Percentiles rank a stretch among this genome's conserved stretches.
Evolutionary conservation across 2,329 filamentous ascomycete genomes (phyloP).

Genomic region (Venturia carpophila): DNA sequence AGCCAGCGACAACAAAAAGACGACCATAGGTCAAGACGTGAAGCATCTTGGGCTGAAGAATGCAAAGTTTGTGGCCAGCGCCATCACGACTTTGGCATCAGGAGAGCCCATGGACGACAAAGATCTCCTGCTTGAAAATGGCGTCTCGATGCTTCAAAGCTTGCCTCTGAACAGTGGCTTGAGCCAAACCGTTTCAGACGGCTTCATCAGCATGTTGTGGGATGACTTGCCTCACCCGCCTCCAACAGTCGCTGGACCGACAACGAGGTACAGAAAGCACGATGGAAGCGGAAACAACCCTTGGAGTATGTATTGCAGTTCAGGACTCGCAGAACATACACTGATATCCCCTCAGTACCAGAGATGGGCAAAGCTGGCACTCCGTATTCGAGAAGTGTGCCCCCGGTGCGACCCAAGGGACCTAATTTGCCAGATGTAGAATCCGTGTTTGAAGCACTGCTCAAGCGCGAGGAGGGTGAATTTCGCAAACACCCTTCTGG

Average conservation of each 20-base stretch:
- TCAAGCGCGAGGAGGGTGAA: constrained; percentile 34
- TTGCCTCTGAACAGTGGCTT: constrained; percentile 44
- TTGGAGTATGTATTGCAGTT: constrained; percentile 27
- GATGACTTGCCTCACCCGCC: constrained; percentile 46
- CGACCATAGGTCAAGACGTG: constrained; percentile 35
- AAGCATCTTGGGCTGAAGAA: constrained; percentile 35
- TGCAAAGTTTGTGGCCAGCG: constrained; percentile 33
- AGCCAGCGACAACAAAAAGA: constrained; percentile 30
- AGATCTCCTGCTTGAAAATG: constrained; percentile 42
- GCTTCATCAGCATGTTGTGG: constrained; percentile 48
- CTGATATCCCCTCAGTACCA: constrained; percentile 24
- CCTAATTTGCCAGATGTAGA: constrained; percentile 43
- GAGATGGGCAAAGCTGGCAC: constrained; percentile 47
- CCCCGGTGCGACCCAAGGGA: constrained; percentile 41
- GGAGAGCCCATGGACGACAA: constrained; percentile 43
- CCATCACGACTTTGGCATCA: constrained; percentile 36
- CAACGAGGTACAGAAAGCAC: constrained; percentile 37
- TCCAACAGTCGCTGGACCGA: constrained; percentile 40
- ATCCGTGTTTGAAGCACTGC: constrained; percentile 39
- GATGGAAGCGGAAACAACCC: constrained; percentile 43
- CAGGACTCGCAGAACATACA: background rate
- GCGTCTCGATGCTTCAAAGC: constrained; percentile 45
- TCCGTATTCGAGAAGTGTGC: constrained; percentile 39
- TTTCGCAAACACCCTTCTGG: constrained; percentile 40
- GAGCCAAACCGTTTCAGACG: constrained; percentile 41